Evolutionary conservation across 2,329 filamentous ascomycete species (phyloP).

Genomic region (Ophiocordyceps polyrhachis-furcata): DNA sequence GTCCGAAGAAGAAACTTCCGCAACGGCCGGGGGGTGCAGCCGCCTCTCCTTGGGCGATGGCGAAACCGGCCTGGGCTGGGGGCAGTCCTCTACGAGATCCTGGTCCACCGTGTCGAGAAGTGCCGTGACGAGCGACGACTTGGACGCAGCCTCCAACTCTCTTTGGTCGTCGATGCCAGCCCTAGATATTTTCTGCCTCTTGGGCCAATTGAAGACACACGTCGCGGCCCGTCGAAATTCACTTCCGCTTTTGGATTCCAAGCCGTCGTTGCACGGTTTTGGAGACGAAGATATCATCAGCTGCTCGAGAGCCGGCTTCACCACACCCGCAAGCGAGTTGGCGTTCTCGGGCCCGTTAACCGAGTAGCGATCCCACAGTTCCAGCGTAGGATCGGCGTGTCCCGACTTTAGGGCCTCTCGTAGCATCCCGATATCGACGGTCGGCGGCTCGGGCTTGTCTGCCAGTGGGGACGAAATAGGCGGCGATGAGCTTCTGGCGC

Average conservation of each 20-base stretch:
- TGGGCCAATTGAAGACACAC: slow-evolving; percentile 53
- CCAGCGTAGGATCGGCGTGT: slow-evolving; percentile 51
- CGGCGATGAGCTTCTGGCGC: slow-evolving; percentile 51
- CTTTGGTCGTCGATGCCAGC: slow-evolving; percentile 15
- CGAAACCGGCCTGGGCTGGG: slow-evolving; percentile 13
- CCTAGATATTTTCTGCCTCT: slow-evolving; percentile 39
- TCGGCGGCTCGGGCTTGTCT: slow-evolving; percentile 22
- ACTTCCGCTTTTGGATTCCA: slow-evolving; percentile 20
- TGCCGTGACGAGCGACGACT: slow-evolving; percentile 38
- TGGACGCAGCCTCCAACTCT: slow-evolving; percentile 30
- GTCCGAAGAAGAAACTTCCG: slow-evolving; percentile 19
- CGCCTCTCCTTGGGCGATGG: slow-evolving; percentile 25
- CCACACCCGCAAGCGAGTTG: slow-evolving; percentile 23
- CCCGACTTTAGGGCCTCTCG: slow-evolving; percentile 44
- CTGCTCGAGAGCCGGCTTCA: slow-evolving; percentile 41
- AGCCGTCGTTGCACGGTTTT: slow-evolving; percentile 29
- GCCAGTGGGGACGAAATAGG: slow-evolving; percentile 47
- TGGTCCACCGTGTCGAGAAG: slow-evolving; percentile 47
- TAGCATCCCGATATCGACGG: slow-evolving; percentile 39
- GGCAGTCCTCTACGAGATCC: slow-evolving; percentile 26
- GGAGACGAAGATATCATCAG: slow-evolving; percentile 55
- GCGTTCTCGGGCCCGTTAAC: slow-evolving; percentile 22
- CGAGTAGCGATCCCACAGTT: slow-evolving; percentile 59
- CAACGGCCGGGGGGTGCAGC: slow-evolving; percentile 4
- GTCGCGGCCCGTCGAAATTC: slow-evolving; percentile 46